Evolutionary conservation across 257 asterid genomes (phyloP).

Genomic region (Scutellaria baicalensis): DNA sequence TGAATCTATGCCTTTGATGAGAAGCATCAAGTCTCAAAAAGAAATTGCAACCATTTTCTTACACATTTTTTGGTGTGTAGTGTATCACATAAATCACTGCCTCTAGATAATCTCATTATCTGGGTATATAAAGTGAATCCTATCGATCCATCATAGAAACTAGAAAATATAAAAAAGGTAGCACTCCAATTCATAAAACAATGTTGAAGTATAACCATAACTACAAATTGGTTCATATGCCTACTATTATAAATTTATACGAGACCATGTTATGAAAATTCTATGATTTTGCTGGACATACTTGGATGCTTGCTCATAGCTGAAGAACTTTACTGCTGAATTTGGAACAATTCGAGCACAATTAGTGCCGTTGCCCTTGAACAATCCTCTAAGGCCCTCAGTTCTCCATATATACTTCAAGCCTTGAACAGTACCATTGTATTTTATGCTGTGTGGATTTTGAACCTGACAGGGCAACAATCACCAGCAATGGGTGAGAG

Average conservation of each 20-base stretch:
- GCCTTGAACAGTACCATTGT: constrained; percentile 87
- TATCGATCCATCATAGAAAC: background rate
- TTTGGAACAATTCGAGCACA: constrained; percentile 96
- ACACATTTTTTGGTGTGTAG: background rate
- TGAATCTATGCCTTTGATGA: background rate
- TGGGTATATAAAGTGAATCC: background rate
- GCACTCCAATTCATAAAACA: background rate
- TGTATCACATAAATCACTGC: background rate
- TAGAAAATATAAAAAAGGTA: background rate
- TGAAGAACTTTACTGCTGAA: constrained; percentile 98
- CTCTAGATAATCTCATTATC: background rate
- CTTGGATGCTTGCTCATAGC: constrained; percentile 99
- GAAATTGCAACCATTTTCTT: background rate
- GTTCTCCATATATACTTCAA: constrained; percentile 83
- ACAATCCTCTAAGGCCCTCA: constrained; percentile 82
- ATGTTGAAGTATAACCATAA: background rate
- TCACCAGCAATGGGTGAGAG: constrained; percentile 3
- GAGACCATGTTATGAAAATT: background rate
- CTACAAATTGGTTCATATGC: background rate
- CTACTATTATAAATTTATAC: background rate
- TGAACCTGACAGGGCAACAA: constrained; percentile 56
- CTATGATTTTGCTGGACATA: constrained; percentile 25
- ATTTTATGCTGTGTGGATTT: constrained; percentile 80
- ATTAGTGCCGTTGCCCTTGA: constrained; percentile 93
- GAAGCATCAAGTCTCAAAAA: background rate